Conservation (phyloP, 441 rosid genomes). For the Gossypium trilobum region DNA sequence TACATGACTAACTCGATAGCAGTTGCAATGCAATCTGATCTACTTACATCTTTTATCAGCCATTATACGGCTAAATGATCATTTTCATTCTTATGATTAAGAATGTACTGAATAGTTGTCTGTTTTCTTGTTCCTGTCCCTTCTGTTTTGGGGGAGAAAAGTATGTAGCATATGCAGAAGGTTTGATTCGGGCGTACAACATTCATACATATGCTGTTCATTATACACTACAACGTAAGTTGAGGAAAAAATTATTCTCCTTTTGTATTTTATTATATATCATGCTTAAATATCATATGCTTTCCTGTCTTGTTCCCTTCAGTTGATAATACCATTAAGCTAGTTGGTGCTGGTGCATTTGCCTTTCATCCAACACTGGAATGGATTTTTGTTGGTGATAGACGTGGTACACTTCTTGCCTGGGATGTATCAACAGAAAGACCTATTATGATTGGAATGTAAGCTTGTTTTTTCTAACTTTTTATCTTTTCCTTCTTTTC, state of each 20-base stretch:
- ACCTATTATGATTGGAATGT: slow-evolving; percentile 97
- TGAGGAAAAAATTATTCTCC: slow-evolving; percentile 7
- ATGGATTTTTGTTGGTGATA: slow-evolving; percentile 98
- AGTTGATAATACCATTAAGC: slow-evolving; percentile 97
- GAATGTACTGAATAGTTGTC: slow-evolving; percentile 6
- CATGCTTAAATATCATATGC: neutral
- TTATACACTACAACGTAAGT: slow-evolving; percentile 89
- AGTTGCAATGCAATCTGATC: neutral
- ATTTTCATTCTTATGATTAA: slow-evolving; percentile 13
- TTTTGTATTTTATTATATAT: neutral
- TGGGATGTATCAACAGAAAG: slow-evolving; percentile 99
- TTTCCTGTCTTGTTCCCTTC: slow-evolving; percentile 21
- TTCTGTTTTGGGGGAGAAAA: slow-evolving; percentile 22
- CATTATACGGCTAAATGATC: neutral
- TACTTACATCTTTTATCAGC: neutral
- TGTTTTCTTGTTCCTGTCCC: slow-evolving; percentile 22
- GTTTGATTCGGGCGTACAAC: slow-evolving; percentile 95
- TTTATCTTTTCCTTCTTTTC: slow-evolving; percentile 3
- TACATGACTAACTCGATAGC: neutral
- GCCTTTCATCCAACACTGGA: slow-evolving; percentile 95
- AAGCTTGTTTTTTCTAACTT: slow-evolving; percentile 21
- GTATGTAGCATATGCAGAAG: slow-evolving; percentile 99
- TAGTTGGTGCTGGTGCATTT: slow-evolving; percentile 87
- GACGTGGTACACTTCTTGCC: slow-evolving; percentile 92
- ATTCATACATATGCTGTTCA: slow-evolving; percentile 88